Base-by-base conservation (phyloP, 148 eudicot genomes). In the Rhododendron molle region DNA sequence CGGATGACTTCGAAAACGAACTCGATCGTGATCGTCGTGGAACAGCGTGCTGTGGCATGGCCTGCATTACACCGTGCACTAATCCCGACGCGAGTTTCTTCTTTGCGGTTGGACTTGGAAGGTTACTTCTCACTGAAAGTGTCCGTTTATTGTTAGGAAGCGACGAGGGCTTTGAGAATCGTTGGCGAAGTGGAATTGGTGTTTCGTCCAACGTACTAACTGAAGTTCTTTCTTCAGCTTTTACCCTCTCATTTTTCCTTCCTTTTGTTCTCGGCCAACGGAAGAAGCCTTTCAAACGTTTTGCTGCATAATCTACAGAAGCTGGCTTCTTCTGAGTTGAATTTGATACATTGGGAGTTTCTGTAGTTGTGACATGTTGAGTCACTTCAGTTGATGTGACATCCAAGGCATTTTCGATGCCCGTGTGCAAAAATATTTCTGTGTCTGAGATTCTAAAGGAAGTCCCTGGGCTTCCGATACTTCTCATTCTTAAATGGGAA, bases 391-490 rank as follows among this genome's bases (percentile, higher is more conserved):
- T 86, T 3, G 93, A 86, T n/a, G 87, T 76, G 54, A 87, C 85
- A 56, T 85, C 90, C 30, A 89, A 81, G 78, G 85, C 88, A 83
- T 89, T 85, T 84, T 86, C 95, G 34, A 92, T 83, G 28, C 97
- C 96, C 0, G 95, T 89, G 78, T 89, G 83, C 72, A 89, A 30
- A 84, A 94, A 94, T 18, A 97, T 90, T 78, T 97, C 98, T 20
- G 88, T 83, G 87, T 97, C 98, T 0, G 93, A 88, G 58, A 94
- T 73, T 86, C 92, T 83, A 82, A 97, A 97, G 20, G 98, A 91
- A 71, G 98, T 94, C 65, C 99, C 98, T 0, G 99, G 99, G 81
- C 99, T 88, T 77, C 94, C 91, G 1, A 91, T 88, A 77, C 95
- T 92, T 86, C 93, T 94, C 93, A 89, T 88, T 89, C 89, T 95